Evolutionary conservation across 225 moss, liverwort and hornwort genomes (phyloP).

Genomic region (Bryum argenteum): DNA sequence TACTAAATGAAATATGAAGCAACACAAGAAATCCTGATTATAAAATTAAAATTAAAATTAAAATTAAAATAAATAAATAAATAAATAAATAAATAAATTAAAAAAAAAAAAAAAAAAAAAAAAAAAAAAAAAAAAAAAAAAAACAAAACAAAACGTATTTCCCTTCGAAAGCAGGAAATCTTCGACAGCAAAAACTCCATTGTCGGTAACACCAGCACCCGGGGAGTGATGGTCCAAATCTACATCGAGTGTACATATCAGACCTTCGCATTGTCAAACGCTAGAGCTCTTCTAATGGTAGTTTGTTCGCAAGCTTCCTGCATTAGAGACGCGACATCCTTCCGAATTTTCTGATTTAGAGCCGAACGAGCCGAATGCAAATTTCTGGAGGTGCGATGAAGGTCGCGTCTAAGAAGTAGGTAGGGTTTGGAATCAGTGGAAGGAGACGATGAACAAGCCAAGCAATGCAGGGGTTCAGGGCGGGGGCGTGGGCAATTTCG

Average conservation of each 20-base stretch:
- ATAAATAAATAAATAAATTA: too few relatives aligned
- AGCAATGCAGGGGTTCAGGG: slow-evolving; percentile 46
- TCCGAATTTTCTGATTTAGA: background rate
- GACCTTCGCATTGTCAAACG: background rate
- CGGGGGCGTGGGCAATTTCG: slow-evolving; percentile 44
- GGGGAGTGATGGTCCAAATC: background rate
- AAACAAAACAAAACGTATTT: too few relatives aligned
- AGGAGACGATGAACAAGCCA: slow-evolving; percentile 46
- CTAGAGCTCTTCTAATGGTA: background rate
- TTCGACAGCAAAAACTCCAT: too few relatives aligned
- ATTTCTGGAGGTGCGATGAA: slow-evolving; percentile 27
- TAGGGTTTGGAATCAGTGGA: background rate
- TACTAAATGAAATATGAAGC: too few relatives aligned
- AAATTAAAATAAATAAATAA: too few relatives aligned
- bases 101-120: too few relatives aligned
- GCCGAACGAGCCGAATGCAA: background rate
- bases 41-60: too few relatives aligned
- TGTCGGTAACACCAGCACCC: too few relatives aligned
- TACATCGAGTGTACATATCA: background rate
- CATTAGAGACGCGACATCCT: background rate
- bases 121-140: too few relatives aligned
- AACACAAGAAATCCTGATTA: too few relatives aligned
- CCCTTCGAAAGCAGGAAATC: too few relatives aligned
- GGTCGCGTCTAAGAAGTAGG: slow-evolving; percentile 28
- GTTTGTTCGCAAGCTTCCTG: background rate